A percentile compares a stretch with the other conserved stretches of the same genome.
Evolutionary conservation across 1,139 yeast species (phyloP).

Genomic region (Debaryomyces sp.): DNA sequence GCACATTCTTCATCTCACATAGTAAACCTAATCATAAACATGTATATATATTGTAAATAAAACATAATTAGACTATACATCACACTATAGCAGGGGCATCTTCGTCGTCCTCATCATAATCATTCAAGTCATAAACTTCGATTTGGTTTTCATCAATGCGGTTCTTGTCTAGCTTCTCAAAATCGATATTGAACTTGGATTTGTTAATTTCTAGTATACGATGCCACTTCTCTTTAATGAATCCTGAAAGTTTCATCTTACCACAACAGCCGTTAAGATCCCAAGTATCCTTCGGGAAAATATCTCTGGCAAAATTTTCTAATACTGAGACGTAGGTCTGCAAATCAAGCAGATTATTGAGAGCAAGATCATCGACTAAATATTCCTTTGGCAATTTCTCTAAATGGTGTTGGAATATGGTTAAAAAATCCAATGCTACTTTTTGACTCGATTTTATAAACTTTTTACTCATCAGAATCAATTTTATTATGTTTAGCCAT

Average conservation of each 20-base stretch:
- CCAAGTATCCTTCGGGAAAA: slow-evolving; percentile 17
- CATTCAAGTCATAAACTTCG: slow-evolving; percentile 26
- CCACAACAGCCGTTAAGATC: slow-evolving; percentile 20
- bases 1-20: neutral
- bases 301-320: slow-evolving; percentile 23
- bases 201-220: slow-evolving; percentile 12
- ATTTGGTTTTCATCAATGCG: slow-evolving; percentile 20
- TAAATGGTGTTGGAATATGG: slow-evolving; percentile 20
- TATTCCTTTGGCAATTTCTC: slow-evolving; percentile 28
- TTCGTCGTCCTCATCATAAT: slow-evolving; percentile 30
- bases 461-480: slow-evolving; percentile 26
- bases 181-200: slow-evolving; percentile 20
- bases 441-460: slow-evolving; percentile 14
- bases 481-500: slow-evolving; percentile 27
- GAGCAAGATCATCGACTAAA: slow-evolving; percentile 19
- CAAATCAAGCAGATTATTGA: slow-evolving; percentile 21
- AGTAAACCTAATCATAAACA: neutral
- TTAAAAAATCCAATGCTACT: slow-evolving; percentile 20
- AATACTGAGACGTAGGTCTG: slow-evolving; percentile 18
- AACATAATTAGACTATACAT: neutral
- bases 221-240: slow-evolving; percentile 23
- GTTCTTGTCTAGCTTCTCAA: slow-evolving; percentile 9
- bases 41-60: neutral
- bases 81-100: slow-evolving; percentile 30
- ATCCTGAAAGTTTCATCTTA: slow-evolving; percentile 23